Percentiles rank a stretch among this genome's conserved stretches.
Evolutionary conservation across 179 eudicot species (phyloP).

Genomic region (Carnegiea gigantea): DNA sequence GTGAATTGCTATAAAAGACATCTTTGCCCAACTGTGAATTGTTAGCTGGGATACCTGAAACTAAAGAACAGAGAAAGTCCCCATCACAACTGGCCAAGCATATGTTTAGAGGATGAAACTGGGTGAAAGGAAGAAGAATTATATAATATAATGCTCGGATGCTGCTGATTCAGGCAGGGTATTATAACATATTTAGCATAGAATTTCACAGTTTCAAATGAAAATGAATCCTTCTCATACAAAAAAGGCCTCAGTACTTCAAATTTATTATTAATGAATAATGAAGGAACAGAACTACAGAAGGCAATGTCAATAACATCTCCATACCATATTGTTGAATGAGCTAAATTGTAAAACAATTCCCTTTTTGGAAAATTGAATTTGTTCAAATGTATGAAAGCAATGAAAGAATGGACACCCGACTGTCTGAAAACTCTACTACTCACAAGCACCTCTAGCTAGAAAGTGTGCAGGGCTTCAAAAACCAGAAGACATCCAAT

Average conservation of each 20-base stretch:
- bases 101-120: no score
- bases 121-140: no score
- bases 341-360: not conserved
- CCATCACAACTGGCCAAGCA: no score
- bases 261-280: slow-evolving; percentile 16
- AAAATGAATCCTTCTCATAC: no score
- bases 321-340: slow-evolving; percentile 12
- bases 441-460: slow-evolving; percentile 15
- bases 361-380: not conserved
- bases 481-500: slow-evolving; percentile 81
- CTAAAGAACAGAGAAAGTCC: no score
- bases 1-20: no score
- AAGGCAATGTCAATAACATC: not conserved
- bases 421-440: not conserved
- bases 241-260: not conserved
- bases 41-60: no score
- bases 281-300: not conserved
- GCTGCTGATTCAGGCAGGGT: no score
- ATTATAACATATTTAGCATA: no score
- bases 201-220: no score
- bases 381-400: not conserved
- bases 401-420: slow-evolving; percentile 18
- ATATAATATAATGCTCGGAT: no score
- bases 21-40: no score
- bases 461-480: slow-evolving; percentile 80